phyloP scores from a whole-genome alignment of 1,284 basidiomycete genomes.

The Naganishia sp. region DNA sequence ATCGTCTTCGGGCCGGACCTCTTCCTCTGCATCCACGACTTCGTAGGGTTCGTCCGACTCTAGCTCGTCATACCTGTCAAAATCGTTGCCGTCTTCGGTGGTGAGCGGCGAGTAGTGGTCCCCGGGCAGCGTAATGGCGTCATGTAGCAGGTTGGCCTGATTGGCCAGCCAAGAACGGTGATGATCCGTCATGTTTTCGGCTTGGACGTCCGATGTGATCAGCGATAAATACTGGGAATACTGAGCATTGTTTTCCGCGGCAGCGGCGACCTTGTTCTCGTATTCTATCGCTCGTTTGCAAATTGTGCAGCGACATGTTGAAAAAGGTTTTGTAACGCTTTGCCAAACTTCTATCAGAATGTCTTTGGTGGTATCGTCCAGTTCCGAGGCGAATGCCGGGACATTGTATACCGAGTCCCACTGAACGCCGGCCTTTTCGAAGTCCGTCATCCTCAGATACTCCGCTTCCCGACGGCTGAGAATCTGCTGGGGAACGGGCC shows the following conservation, averaged over 20 bases:
- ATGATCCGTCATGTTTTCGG: constrained; percentile 19
- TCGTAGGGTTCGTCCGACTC: constrained; percentile 11
- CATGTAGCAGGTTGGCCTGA: constrained; percentile 14
- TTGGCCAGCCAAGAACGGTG: constrained; percentile 22
- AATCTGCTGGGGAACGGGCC: constrained; percentile 15
- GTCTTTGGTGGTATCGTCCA: constrained; percentile 20
- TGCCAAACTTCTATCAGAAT: constrained; percentile 16
- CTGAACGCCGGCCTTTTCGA: background rate
- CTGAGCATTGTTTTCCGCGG: constrained; percentile 2
- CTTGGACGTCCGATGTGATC: background rate
- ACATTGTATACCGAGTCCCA: constrained; percentile 1
- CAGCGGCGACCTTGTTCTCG: constrained; percentile 19
- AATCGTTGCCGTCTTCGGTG: constrained; percentile 9
- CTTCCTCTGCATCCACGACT: background rate
- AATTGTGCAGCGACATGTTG: constrained; percentile 16
- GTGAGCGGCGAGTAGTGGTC: constrained; percentile 1
- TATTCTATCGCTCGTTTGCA: constrained; percentile 23
- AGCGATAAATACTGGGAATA: constrained; percentile 25
- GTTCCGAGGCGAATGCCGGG: constrained; percentile 1
- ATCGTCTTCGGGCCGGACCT: constrained; percentile 12
- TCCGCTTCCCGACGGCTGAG: constrained; percentile 5
- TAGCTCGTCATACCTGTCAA: background rate
- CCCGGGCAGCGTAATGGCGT: background rate
- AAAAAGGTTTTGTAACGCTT: constrained; percentile 1
- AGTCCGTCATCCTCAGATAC: constrained; percentile 24